Conservation (phyloP, 2,329 filamentous ascomycete genomes). For the Intubia oerlemansii region DNA sequence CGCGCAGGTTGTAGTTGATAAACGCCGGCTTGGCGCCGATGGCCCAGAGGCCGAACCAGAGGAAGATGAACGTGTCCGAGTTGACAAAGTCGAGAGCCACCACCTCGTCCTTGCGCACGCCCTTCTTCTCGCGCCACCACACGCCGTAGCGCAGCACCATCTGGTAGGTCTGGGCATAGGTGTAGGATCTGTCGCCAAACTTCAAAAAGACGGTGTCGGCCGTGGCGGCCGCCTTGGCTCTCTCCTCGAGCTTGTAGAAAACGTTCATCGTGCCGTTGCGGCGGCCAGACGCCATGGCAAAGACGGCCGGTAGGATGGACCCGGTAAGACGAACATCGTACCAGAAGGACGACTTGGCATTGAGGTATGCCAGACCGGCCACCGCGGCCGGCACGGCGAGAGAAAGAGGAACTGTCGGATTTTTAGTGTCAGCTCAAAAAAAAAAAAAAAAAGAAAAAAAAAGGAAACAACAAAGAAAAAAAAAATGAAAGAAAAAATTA, state of each 20-base stretch:
- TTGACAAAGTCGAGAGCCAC: slow-evolving; percentile 71
- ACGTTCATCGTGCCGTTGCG: slow-evolving; percentile 40
- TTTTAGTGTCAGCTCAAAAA: too few relatives aligned
- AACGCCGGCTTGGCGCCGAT: slow-evolving; percentile 69
- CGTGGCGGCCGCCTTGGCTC: slow-evolving; percentile 29
- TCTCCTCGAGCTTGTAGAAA: slow-evolving; percentile 55
- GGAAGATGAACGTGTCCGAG: slow-evolving; percentile 53
- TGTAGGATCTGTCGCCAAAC: slow-evolving; percentile 47
- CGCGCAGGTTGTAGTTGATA: slow-evolving; percentile 69
- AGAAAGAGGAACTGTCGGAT: slow-evolving; percentile 30
- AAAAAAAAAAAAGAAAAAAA: too few relatives aligned
- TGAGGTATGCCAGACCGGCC: slow-evolving; percentile 55
- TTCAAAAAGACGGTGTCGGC: slow-evolving; percentile 39
- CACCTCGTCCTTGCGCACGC: slow-evolving; percentile 48
- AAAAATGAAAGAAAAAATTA: too few relatives aligned
- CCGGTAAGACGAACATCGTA: slow-evolving; percentile 44
- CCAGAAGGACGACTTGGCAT: slow-evolving; percentile 44
- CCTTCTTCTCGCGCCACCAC: slow-evolving; percentile 46
- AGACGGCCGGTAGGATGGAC: slow-evolving; percentile 23
- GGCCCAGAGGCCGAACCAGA: slow-evolving; percentile 61
- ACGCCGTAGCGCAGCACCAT: slow-evolving; percentile 48
- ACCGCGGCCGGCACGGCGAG: slow-evolving; percentile 38
- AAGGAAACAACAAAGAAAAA: too few relatives aligned
- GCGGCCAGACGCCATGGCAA: slow-evolving; percentile 24
- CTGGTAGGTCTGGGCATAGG: slow-evolving; percentile 58